Evolutionary conservation across 2,329 filamentous ascomycete genomes (phyloP).

Genomic region (Chaetomium sp.): DNA sequence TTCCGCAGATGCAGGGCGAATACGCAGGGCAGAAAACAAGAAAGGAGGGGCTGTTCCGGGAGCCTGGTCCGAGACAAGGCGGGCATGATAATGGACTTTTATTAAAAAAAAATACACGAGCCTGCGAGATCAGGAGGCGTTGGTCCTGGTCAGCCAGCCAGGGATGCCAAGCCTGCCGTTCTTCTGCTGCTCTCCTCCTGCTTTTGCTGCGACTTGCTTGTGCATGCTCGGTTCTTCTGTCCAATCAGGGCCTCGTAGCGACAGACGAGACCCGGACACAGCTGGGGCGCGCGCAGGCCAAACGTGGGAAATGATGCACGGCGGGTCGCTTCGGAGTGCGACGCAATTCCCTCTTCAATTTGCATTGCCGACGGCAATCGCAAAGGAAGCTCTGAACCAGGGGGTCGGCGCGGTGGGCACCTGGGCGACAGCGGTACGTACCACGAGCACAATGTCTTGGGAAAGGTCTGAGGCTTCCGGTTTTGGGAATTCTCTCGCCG

Average conservation of each 20-base stretch:
- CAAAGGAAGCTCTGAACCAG: not conserved
- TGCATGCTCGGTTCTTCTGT: not conserved
- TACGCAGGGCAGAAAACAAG: not conserved
- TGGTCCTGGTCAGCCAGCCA: not conserved
- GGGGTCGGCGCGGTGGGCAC: not conserved
- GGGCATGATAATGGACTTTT: conserved; percentile 6
- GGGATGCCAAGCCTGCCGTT: conserved; percentile 10
- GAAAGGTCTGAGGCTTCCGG: not conserved
- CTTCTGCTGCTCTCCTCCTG: not conserved
- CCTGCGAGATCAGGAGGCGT: not conserved
- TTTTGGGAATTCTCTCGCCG: conserved; percentile 4
- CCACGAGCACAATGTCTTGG: not conserved
- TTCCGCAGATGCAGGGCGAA: not conserved
- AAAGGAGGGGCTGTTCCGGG: conserved; percentile 8
- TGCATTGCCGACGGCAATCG: not conserved
- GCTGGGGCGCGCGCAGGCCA: not conserved
- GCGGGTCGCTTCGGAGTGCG: not conserved
- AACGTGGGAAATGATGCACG: conserved; percentile 18
- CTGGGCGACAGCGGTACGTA: not conserved
- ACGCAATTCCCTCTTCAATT: not conserved
- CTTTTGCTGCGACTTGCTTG: not conserved
- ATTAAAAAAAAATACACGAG: not conserved
- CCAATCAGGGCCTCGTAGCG: not conserved
- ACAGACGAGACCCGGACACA: not conserved
- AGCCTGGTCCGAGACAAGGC: conserved; percentile 6